Conservation (phyloP, 225 moss, liverwort and hornwort species). For the Anthoceros angustus region DNA sequence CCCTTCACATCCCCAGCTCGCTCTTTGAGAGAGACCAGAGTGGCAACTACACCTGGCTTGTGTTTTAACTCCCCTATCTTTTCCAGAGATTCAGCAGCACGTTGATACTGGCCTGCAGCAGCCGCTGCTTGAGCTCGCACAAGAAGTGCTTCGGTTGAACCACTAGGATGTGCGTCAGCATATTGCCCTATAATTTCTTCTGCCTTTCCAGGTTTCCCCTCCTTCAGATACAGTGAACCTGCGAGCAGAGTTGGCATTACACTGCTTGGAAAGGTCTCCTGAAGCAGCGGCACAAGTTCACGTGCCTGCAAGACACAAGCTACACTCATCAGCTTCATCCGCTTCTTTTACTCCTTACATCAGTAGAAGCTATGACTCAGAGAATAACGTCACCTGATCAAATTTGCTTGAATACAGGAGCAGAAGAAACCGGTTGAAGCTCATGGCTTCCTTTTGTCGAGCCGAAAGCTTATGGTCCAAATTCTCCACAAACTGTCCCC, state of each 20-base stretch:
- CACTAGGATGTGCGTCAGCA: conserved; percentile 43
- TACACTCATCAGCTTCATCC: background rate
- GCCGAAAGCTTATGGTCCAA: conserved; percentile 59
- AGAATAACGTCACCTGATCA: conserved; percentile 35
- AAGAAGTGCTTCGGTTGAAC: conserved; percentile 42
- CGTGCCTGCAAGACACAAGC: conserved; percentile 30
- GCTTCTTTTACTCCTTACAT: no score
- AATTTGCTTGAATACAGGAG: conserved; percentile 80
- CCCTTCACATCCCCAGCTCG: conserved; percentile 62
- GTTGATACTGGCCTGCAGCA: conserved; percentile 47
- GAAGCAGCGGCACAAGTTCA: conserved; percentile 48
- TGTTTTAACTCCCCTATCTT: conserved; percentile 43
- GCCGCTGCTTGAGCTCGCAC: conserved; percentile 76
- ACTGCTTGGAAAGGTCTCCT: conserved; percentile 55
- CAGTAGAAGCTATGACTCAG: background rate
- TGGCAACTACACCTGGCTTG: conserved; percentile 74
- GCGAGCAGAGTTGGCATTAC: conserved; percentile 49
- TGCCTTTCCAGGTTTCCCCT: conserved; percentile 61
- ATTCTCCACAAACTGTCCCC: conserved; percentile 66
- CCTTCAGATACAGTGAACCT: conserved; percentile 59
- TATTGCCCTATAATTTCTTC: conserved; percentile 64
- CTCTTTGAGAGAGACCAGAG: conserved; percentile 67
- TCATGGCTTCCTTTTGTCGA: conserved; percentile 73
- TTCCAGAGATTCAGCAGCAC: conserved; percentile 73
- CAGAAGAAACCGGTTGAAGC: conserved; percentile 70